A percentile compares a stretch with the other conserved stretches of the same genome.
Evolutionary conservation across 164 flowering plant species (phyloP).

Genomic region (Litsea cubeba): DNA sequence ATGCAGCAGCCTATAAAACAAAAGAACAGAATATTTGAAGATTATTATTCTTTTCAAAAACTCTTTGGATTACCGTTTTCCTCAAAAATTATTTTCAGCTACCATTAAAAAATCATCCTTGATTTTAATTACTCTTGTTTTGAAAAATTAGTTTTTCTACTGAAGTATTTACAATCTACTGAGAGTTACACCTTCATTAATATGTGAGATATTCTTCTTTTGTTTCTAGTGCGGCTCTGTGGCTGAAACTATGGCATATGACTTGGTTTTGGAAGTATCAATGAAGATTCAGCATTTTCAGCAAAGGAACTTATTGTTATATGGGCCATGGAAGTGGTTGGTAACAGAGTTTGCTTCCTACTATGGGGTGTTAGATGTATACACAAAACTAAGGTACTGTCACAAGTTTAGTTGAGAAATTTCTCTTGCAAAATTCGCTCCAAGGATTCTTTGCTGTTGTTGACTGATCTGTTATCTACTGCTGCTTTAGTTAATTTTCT

Average conservation of each 20-base stretch:
- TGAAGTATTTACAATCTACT: no score
- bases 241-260: constrained; percentile 97
- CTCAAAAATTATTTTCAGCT: background rate
- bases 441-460: background rate
- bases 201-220: constrained; percentile 1
- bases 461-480: background rate
- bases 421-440: background rate
- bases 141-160: background rate
- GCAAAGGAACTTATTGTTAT: constrained; percentile 61
- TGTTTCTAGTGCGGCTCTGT: constrained; percentile 80
- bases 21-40: no score
- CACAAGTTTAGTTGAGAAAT: background rate
- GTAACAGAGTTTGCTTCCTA: constrained; percentile 81
- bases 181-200: no score
- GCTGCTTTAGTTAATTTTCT: constrained; percentile 11
- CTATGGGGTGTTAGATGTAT: constrained; percentile 86
- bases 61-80: background rate
- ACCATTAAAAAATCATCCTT: no score
- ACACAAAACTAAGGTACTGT: constrained; percentile 73
- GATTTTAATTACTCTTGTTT: background rate
- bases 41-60: no score
- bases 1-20: no score
- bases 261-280: constrained; percentile 79
- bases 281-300: constrained; percentile 83
- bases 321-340: constrained; percentile 93